phyloP scores from a whole-genome alignment of 2,329 filamentous ascomycete species.

The Onygenales sp. region DNA sequence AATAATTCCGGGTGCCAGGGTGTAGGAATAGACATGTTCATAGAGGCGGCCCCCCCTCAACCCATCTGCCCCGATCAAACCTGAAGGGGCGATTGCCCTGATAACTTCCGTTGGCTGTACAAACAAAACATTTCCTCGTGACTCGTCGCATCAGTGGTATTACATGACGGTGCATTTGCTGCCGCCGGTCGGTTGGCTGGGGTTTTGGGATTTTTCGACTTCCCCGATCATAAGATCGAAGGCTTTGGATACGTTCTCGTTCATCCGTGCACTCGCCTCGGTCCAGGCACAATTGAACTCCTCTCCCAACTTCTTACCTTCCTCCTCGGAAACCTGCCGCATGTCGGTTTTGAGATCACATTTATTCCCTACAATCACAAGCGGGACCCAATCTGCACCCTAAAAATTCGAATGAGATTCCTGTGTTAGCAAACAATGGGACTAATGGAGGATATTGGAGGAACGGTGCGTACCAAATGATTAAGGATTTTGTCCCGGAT shows the following conservation, averaged over 20 bases:
- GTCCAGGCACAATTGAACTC: constrained; percentile 90
- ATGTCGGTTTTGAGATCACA: constrained; percentile 87
- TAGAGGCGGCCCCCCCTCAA: background rate
- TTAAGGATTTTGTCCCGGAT: constrained; percentile 97
- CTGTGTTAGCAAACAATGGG: background rate
- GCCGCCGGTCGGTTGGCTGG: constrained; percentile 68
- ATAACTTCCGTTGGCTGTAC: background rate
- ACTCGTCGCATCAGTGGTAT: background rate
- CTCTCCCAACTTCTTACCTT: constrained; percentile 74
- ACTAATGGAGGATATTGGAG: background rate
- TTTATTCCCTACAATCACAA: constrained; percentile 96
- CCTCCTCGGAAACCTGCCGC: constrained; percentile 77
- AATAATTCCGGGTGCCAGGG: no score
- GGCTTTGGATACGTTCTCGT: constrained; percentile 84
- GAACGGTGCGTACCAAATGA: constrained; percentile 59
- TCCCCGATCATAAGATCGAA: constrained; percentile 92
- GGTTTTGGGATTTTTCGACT: constrained; percentile 90
- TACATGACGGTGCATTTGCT: constrained; percentile 83
- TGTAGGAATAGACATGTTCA: background rate
- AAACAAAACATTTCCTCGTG: background rate
- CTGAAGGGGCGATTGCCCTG: background rate
- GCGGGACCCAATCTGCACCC: constrained; percentile 86
- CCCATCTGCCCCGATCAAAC: background rate
- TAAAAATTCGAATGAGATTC: constrained; percentile 27
- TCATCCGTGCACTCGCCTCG: constrained; percentile 86